Conservation (phyloP, 345 rosid species). For the Balakata baccata region DNA sequence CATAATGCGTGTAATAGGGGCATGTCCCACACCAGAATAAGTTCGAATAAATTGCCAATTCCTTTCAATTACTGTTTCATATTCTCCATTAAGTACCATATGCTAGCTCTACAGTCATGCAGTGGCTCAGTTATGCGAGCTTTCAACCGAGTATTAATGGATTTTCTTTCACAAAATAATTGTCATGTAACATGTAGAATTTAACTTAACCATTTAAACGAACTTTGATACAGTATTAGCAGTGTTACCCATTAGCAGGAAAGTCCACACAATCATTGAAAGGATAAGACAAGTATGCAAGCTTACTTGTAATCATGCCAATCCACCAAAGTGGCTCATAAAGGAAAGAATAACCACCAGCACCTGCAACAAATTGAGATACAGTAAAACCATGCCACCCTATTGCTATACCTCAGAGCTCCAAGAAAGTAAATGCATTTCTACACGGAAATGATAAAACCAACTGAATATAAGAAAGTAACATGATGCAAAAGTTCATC, state of each 20-base stretch:
- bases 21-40: too few species aligned
- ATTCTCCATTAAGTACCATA: too few species aligned
- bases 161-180: too few species aligned
- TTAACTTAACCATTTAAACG: not conserved
- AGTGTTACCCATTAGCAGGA: not conserved
- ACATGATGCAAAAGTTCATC: not conserved
- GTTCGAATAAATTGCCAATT: not conserved
- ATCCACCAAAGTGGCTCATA: conserved; percentile 29
- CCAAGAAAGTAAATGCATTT: too few species aligned
- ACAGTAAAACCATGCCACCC: not conserved
- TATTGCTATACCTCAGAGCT: not conserved
- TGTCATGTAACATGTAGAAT: not conserved
- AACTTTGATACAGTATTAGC: not conserved
- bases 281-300: not conserved
- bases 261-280: not conserved
- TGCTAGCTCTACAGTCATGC: too few species aligned
- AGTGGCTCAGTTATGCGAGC: too few species aligned
- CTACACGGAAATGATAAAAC: not conserved
- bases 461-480: not conserved
- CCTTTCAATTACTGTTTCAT: not conserved
- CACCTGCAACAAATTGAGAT: conserved; percentile 14
- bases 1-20: too few species aligned
- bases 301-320: conserved; percentile 28
- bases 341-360: conserved; percentile 27
- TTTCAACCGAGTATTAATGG: too few species aligned